Evolutionary conservation across 768 basidiomycete genomes (phyloP).

Genomic region (Boletus sensibilis): DNA sequence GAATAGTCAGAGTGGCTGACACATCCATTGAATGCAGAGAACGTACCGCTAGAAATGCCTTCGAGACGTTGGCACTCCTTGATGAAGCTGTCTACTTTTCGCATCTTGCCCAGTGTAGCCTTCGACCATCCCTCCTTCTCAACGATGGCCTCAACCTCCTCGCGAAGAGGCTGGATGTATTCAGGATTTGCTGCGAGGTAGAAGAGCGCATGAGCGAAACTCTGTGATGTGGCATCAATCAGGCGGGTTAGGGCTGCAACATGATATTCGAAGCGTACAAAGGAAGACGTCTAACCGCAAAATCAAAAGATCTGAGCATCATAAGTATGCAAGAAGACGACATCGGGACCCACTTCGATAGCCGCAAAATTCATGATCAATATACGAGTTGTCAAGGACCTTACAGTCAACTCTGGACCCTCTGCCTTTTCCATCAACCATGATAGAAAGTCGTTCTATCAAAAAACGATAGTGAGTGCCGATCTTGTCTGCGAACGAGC

Average conservation of each 20-base stretch:
- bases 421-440: slow-evolving; percentile 33
- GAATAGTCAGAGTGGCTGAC: not conserved
- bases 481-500: not conserved
- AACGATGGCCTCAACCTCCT: not conserved
- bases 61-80: slow-evolving; percentile 8
- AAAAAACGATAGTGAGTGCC: not conserved
- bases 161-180: too few species aligned
- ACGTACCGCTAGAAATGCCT: slow-evolving; percentile 24
- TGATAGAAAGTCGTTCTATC: slow-evolving; percentile 31
- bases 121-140: slow-evolving; percentile 5
- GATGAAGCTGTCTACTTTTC: slow-evolving; percentile 40
- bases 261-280: not conserved
- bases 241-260: too few species aligned
- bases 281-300: not conserved
- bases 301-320: not conserved
- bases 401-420: slow-evolving; percentile 9
- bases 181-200: too few species aligned
- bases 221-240: slow-evolving; percentile 1
- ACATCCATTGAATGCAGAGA: not conserved
- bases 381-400: slow-evolving; percentile 18
- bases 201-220: too few species aligned
- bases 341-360: not conserved
- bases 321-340: not conserved
- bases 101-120: slow-evolving; percentile 27
- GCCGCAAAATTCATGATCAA: not conserved